Evolutionary conservation across 495 filamentous ascomycete genomes (phyloP).

Genomic region (Hyaloscypha bicolor): DNA sequence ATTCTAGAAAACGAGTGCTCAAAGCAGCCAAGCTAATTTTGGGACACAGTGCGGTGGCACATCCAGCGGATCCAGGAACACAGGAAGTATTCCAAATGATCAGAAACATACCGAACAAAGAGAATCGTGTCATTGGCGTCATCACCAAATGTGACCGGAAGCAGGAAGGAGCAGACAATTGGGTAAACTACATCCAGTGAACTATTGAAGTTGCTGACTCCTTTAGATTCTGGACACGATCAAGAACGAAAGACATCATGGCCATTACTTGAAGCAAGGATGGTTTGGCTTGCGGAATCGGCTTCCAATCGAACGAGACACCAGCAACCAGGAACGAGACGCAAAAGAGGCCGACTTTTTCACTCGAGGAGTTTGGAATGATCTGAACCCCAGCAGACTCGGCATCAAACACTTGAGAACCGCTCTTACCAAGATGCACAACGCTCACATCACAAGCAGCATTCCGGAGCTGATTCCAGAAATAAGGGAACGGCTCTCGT

Average conservation of each 20-base stretch:
- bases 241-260: background rate
- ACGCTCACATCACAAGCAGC: background rate
- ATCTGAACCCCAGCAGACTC: background rate
- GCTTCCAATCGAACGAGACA: background rate
- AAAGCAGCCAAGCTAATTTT: no score
- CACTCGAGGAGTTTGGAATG: background rate
- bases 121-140: constrained; percentile 56
- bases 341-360: constrained; percentile 4
- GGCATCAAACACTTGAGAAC: background rate
- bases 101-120: constrained; percentile 45
- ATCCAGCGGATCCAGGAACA: constrained; percentile 58
- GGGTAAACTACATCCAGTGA: background rate
- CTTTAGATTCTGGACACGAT: background rate
- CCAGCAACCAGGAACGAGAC: constrained; percentile 2
- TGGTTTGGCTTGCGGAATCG: constrained; percentile 12
- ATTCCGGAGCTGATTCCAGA: constrained; percentile 3
- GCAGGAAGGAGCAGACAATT: constrained; percentile 49
- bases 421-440: background rate
- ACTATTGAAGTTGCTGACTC: background rate
- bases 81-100: constrained; percentile 60
- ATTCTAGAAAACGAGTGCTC: background rate
- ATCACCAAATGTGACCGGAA: constrained; percentile 61
- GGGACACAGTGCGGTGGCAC: constrained; percentile 39
- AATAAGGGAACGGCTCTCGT: background rate
- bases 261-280: background rate